A percentile compares a stretch with the other conserved stretches of the same genome.
Conservation (phyloP, 768 basidiomycete genomes). For the Antrodiella citrinella region DNA sequence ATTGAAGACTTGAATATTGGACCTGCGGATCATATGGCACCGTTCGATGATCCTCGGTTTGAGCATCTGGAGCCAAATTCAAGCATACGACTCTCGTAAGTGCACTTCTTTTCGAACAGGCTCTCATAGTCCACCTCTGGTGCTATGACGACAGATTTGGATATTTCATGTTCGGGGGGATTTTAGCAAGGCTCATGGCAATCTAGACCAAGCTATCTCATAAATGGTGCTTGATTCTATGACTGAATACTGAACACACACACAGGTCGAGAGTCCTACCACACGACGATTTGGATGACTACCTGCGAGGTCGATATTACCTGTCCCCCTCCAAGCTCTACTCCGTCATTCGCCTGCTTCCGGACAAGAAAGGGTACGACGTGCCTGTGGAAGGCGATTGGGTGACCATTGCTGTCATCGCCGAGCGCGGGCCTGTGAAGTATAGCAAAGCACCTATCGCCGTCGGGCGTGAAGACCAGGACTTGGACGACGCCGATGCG, state of each 20-base stretch:
- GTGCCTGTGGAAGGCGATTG: conserved; percentile 90
- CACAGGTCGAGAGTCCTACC: conserved; percentile 62
- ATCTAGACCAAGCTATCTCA: no score
- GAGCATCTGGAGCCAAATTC: conserved; percentile 85
- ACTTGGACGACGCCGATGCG: conserved; percentile 12
- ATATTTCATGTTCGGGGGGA: no score
- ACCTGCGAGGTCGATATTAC: conserved; percentile 78
- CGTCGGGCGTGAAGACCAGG: conserved; percentile 26
- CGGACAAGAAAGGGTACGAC: conserved; percentile 80
- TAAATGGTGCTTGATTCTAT: background rate
- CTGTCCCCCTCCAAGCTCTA: conserved; percentile 87
- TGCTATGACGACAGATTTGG: no score
- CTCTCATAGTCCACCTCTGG: conserved; percentile 3
- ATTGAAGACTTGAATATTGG: conserved; percentile 74
- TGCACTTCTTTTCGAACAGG: conserved; percentile 14
- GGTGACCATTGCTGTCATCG: conserved; percentile 93
- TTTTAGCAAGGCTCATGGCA: no score
- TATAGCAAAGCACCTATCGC: conserved; percentile 60
- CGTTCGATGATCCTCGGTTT: conserved; percentile 69
- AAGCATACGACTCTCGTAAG: conserved; percentile 75
- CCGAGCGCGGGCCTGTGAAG: conserved; percentile 77
- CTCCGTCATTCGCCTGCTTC: conserved; percentile 68
- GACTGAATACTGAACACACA: background rate
- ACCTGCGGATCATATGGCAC: conserved; percentile 65
- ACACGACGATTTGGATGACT: conserved; percentile 72